Percentiles rank a stretch among this genome's conserved stretches.
Evolutionary conservation across 2,329 filamentous ascomycete species (phyloP).

Genomic region (Curvularia eragrostidis): DNA sequence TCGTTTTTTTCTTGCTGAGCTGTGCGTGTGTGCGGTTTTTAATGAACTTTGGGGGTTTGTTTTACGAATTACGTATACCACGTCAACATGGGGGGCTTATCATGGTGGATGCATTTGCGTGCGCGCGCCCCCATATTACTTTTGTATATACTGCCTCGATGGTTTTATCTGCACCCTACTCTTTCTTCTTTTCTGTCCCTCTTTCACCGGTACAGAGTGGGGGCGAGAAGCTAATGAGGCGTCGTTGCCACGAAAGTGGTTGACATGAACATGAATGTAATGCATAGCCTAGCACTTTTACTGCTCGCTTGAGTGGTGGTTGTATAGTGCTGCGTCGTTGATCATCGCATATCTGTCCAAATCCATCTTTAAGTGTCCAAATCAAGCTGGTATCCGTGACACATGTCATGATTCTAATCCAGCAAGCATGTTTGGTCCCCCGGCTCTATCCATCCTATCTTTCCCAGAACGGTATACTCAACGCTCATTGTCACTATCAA

Average conservation of each 20-base stretch:
- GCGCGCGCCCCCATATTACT: not conserved
- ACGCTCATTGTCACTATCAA: constrained; percentile 16
- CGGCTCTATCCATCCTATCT: not conserved
- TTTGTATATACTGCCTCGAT: not conserved
- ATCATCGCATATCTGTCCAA: not conserved
- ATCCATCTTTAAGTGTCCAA: not conserved
- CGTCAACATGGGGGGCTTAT: not conserved
- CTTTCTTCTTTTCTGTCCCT: not conserved
- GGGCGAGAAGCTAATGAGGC: not conserved
- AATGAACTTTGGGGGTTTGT: not conserved
- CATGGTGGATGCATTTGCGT: not conserved
- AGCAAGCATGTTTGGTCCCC: not conserved
- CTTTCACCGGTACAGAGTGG: not conserved
- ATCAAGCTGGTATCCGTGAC: not conserved
- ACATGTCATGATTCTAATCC: not conserved
- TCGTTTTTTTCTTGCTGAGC: not conserved
- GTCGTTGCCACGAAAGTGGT: not conserved
- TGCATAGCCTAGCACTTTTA: not conserved
- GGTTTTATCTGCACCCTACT: not conserved
- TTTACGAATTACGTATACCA: not conserved
- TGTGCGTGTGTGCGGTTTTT: too few species aligned
- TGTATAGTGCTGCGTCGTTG: not conserved
- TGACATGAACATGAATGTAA: not conserved
- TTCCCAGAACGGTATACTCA: not conserved
- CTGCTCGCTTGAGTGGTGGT: not conserved